Conservation (phyloP, 2,329 filamentous ascomycete genomes). For the Clathrospora elynae region DNA sequence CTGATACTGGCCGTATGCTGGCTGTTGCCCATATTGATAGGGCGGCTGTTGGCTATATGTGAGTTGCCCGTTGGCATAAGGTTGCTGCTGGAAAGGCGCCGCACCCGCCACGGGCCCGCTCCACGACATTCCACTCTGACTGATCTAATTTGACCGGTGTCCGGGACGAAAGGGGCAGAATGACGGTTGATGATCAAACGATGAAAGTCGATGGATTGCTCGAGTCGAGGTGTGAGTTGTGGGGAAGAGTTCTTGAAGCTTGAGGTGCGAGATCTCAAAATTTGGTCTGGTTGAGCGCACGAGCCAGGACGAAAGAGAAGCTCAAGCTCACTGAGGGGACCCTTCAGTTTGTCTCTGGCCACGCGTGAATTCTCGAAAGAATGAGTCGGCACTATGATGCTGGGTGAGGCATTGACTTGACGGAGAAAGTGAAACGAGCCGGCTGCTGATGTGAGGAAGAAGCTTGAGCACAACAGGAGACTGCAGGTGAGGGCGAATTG, state of each 20-base stretch:
- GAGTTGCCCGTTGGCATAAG: constrained; percentile 35
- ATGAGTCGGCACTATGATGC: constrained; percentile 3
- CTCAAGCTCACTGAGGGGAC: constrained; percentile 18
- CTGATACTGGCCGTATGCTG: constrained; percentile 40
- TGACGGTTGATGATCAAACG: not conserved
- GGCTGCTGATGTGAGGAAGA: constrained; percentile 32
- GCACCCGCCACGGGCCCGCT: constrained; percentile 41
- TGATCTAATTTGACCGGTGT: constrained; percentile 3
- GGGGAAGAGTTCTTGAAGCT: constrained; percentile 21
- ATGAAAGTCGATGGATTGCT: constrained; percentile 9
- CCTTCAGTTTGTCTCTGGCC: constrained; percentile 3
- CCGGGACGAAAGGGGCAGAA: constrained; percentile 3
- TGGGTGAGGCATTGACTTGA: constrained; percentile 14
- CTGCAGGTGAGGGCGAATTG: constrained; percentile 12
- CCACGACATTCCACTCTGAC: constrained; percentile 43
- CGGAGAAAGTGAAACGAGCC: constrained; percentile 16
- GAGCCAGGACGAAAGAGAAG: constrained; percentile 28
- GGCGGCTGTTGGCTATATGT: constrained; percentile 35
- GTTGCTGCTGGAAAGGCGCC: constrained; percentile 42
- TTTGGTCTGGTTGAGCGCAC: constrained; percentile 36
- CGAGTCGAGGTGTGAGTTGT: constrained; percentile 8
- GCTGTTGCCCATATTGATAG: constrained; percentile 42
- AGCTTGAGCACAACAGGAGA: constrained; percentile 18
- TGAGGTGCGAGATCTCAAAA: constrained; percentile 30
- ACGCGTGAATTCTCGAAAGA: constrained; percentile 1